Evolutionary conservation across 1,284 basidiomycete species (phyloP).

Genomic region (Uromyces viciae-fabae): DNA sequence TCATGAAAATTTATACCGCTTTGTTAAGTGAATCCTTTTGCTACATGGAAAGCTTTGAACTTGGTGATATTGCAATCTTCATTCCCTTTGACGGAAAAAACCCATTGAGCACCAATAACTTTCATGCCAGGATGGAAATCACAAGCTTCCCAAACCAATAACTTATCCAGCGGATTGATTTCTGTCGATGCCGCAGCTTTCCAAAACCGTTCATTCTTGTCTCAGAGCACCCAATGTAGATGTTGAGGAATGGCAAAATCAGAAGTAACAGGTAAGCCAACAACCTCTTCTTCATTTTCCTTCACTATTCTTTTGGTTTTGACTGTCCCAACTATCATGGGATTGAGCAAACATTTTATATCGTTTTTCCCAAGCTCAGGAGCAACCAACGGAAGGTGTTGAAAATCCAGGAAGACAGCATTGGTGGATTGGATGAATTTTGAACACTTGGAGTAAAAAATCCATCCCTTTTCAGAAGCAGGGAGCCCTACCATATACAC

Average conservation of each 20-base stretch:
- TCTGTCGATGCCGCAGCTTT: not conserved
- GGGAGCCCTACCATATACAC: not conserved
- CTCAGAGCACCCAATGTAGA: not conserved
- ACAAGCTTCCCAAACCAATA: not conserved
- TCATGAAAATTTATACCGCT: not conserved
- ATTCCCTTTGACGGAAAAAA: constrained; percentile 9
- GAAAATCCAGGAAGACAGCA: not conserved
- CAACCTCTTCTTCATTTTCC: not conserved
- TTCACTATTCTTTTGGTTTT: not conserved
- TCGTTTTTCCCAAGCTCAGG: not conserved
- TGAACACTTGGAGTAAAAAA: not conserved
- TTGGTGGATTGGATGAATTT: not conserved
- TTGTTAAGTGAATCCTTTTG: constrained; percentile 1
- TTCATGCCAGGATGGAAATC: not conserved
- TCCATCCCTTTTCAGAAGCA: constrained; percentile 2
- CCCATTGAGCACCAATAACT: not conserved
- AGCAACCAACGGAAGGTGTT: not conserved
- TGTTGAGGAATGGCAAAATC: not conserved
- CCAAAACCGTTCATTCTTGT: not conserved
- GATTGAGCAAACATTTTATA: not conserved
- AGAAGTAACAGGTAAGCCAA: not conserved
- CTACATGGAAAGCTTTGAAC: constrained; percentile 8
- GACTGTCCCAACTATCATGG: not conserved
- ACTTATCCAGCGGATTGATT: not conserved
- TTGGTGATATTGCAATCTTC: not conserved